Base-by-base conservation (phyloP, 208 protist species). In the Sergeia podlipaevii region DNA sequence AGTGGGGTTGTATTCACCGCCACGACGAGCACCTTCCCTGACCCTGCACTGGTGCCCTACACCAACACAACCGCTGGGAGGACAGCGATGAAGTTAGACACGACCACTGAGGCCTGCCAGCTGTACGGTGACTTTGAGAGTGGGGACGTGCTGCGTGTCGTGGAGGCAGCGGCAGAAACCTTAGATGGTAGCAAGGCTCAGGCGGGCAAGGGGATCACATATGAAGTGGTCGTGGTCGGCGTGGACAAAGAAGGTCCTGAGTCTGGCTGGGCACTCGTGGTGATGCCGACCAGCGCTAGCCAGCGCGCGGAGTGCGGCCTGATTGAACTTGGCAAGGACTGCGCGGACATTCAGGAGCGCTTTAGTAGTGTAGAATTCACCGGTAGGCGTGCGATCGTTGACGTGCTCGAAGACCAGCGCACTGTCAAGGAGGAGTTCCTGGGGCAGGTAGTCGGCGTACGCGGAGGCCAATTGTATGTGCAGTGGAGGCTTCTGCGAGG, bases 381-480 rank as follows among this genome's bases (percentile, higher is more conserved):
- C 10, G 64, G 68, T 56, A 56, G 52, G 39, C 68, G 71, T 53
- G 68, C 53, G 0, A 39, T 43, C 15, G 62, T 86, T 5, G 27
- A 63, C 8, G 33, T 72, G 4, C 67, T 85, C 20, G 70, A 85
- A 1, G 47, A 56, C 18, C 65, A 78, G 50, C 75, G 77, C 15
- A 90, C 69, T 15, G 51, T 70, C 29, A 44, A 52, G 6, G 85
- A 95, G 60, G 82, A 92, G 36, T 74, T 77, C 56, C 47, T 89
- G 0, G 89, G 80, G 2, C 79, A 89, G 70, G 71, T 92, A 20
- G 79, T 95, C 32, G 89, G 89, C 28, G 77, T 91, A 28, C 89
- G 89, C 20, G 47, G 75, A 17, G 80, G 77, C 6, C 51, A 73
- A 45, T 56, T 95, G 21, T 95, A 86, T 70, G 70, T 88, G 24